phyloP scores from a whole-genome alignment of 2,329 filamentous ascomycete species.

The Scytalidium sp. region DNA sequence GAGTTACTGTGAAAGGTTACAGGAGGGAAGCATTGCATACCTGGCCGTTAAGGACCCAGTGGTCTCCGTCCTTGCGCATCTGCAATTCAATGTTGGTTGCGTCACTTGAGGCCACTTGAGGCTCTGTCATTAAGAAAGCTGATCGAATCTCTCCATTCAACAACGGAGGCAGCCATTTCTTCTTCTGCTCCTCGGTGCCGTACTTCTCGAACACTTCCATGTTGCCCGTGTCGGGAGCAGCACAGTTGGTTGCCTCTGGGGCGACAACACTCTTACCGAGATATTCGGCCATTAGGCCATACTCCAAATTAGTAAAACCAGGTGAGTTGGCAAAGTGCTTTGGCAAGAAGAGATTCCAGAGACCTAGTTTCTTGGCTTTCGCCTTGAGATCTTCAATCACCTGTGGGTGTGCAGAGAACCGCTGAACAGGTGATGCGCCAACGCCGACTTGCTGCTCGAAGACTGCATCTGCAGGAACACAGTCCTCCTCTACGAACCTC shows the following conservation, averaged over 20 bases:
- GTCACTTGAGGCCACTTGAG: conserved; percentile 79
- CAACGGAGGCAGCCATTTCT: conserved; percentile 72
- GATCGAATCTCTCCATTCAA: conserved; percentile 79
- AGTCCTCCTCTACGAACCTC: conserved; percentile 95
- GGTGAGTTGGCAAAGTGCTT: conserved; percentile 92
- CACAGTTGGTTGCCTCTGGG: conserved; percentile 81
- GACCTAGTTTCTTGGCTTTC: conserved; percentile 73
- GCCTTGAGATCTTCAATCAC: conserved; percentile 85
- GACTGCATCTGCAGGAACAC: conserved; percentile 75
- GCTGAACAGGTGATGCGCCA: conserved; percentile 54
- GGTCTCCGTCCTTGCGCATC: conserved; percentile 75
- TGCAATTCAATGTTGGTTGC: conserved; percentile 84
- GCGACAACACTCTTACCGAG: conserved; percentile 79
- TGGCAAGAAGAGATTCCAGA: conserved; percentile 98
- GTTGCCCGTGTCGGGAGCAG: conserved; percentile 85
- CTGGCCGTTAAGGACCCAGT: conserved; percentile 84
- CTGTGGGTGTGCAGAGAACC: conserved; percentile 73
- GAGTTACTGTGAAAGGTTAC: not conserved
- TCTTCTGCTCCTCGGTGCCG: conserved; percentile 77
- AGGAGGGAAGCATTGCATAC: conserved; percentile 37
- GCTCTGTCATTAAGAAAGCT: conserved; percentile 89
- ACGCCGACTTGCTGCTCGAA: conserved; percentile 74
- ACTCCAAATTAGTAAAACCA: conserved; percentile 89
- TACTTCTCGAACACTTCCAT: conserved; percentile 93
- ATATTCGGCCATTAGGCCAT: conserved; percentile 93